Percentiles rank a stretch among this genome's conserved stretches.
phyloP scores from a whole-genome alignment of 768 basidiomycete genomes.

The Psilocybe subaeruginosa region DNA sequence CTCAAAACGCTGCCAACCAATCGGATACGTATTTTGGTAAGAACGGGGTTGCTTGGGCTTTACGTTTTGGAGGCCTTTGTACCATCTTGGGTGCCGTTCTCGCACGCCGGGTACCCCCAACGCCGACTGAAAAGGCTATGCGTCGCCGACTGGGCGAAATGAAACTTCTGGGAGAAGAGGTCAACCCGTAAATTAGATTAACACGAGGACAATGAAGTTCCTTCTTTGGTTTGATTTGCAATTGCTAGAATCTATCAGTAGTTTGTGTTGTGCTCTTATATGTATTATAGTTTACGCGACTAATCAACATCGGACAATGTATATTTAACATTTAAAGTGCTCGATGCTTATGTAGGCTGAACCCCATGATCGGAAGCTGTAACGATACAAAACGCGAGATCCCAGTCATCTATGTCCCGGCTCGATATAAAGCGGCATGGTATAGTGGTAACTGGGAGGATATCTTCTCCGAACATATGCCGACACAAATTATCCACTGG shows the following conservation, averaged over 20 bases:
- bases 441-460: conserved; percentile 47
- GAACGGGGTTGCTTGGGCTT: conserved; percentile 91
- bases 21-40: conserved; percentile 73
- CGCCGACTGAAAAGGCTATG: conserved; percentile 91
- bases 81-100: conserved; percentile 81
- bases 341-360: background rate
- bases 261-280: conserved; percentile 1
- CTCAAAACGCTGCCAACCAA: conserved; percentile 43
- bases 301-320: conserved; percentile 10
- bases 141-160: conserved; percentile 79
- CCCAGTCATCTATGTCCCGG: conserved; percentile 47
- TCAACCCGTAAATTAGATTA: conserved; percentile 39
- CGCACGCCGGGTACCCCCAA: conserved; percentile 84
- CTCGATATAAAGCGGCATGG: conserved; percentile 57
- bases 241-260: conserved; percentile 2
- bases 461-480: conserved; percentile 29
- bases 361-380: background rate
- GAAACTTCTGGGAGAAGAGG: conserved; percentile 70
- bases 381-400: conserved; percentile 54
- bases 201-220: background rate
- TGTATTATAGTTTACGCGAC: conserved; percentile 5
- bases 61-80: conserved; percentile 90
- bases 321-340: background rate
- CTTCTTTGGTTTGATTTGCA: conserved; percentile 5
- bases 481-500: conserved; percentile 25